Evolutionary conservation across 352 stramenopile species (phyloP), one percentile per base, ranked within the genome.

Genomic region (Phytophthora brassicae): DNA sequence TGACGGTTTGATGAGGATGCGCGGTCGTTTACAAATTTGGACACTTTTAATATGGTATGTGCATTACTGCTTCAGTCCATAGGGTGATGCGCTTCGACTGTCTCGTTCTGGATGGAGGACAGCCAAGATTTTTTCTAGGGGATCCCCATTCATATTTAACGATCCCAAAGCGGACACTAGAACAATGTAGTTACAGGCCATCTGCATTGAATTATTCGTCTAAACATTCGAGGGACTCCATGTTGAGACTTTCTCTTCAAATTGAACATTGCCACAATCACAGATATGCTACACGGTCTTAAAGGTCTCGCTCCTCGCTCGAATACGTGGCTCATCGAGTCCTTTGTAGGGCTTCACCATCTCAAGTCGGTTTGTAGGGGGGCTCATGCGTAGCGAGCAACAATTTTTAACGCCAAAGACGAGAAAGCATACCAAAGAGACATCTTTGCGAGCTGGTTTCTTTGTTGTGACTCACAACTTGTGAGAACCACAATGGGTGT

Each of bases 231-330:
- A 19, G 16, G 3, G 16, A 4, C 20, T 14, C 14, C 44, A 51
- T 66, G 58, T 66, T 66, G 50, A 66, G 58, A 66, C 58, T 66
- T 49, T 14, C 42, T 36, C 50, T 66, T 66, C 58, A 66, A 66
- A 56, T 35, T 59, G 35, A 14, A 33, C 43, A 62, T 46, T 33
- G 42, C 59, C 43, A 56, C 51, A 61, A 67, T 52, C 33, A 51
- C 24, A 13, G n/a, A 17, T 7, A 42, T n/a, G 11, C 35, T 28
- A 17, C 14, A 28, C 14, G 13, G 29, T 14, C 31, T 12, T 17
- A n/a, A n/a, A 41, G 19, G 19, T 20, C 23, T 50, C 29, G 20
- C 14, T 56, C 56, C 14, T 28, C 22, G 36, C 23, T 7, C 38
- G 28, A 56, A 49, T 41, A 36, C 47, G 47, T 59, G 48, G 42